A percentile compares a stretch with the other conserved stretches of the same genome.
Conservation (phyloP, 306 rosid genomes). For the Cicer judaicum region DNA sequence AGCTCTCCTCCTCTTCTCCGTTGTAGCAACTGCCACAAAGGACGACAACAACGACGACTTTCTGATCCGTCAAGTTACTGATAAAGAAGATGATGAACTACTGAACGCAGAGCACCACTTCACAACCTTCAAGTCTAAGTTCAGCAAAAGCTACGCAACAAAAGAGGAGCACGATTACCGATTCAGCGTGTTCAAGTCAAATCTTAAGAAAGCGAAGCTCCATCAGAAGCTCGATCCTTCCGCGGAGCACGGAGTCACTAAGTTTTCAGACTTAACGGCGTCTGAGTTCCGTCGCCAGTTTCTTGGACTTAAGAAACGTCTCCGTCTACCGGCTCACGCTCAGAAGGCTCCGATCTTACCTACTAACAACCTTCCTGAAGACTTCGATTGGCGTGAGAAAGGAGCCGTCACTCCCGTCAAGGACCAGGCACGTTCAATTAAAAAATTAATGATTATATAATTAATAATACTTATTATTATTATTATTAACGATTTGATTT, state of each 20-base stretch:
- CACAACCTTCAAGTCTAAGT: constrained; percentile 68
- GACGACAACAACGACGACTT: constrained; percentile 43
- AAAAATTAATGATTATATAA: neutral
- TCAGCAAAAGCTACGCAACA: constrained; percentile 64
- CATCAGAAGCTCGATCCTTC: constrained; percentile 83
- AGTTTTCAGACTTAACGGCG: constrained; percentile 86
- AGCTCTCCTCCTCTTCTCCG: constrained; percentile 48
- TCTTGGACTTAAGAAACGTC: constrained; percentile 76
- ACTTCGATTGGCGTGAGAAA: constrained; percentile 94
- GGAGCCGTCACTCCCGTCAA: constrained; percentile 86
- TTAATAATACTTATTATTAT: neutral
- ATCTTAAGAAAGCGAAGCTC: constrained; percentile 70
- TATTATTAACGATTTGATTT: neutral
- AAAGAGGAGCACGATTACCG: constrained; percentile 82
- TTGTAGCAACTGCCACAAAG: constrained; percentile 44
- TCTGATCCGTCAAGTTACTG: constrained; percentile 81
- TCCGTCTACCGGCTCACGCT: constrained; percentile 72
- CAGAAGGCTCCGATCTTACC: constrained; percentile 86
- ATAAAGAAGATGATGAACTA: constrained; percentile 53
- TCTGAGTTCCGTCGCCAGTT: constrained; percentile 68
- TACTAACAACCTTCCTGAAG: constrained; percentile 67
- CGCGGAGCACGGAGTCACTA: constrained; percentile 88
- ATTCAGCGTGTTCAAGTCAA: constrained; percentile 71
- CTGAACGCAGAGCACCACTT: constrained; percentile 78
- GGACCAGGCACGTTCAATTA: constrained; percentile 60